phyloP scores from a whole-genome alignment of 306 rosid genomes.

The Arachis hypogaea region DNA sequence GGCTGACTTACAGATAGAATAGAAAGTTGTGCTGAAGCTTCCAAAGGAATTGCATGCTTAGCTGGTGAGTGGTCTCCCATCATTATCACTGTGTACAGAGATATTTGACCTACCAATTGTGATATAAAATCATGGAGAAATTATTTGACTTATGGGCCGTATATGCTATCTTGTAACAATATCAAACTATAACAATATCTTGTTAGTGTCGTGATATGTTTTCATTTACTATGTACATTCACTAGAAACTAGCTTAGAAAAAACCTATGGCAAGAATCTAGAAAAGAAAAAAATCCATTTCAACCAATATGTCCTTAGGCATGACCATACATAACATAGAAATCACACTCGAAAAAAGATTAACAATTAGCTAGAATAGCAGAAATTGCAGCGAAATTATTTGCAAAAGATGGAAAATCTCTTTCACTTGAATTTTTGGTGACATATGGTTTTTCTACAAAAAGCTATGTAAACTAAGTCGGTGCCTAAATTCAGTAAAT shows the following conservation, averaged over 20 bases:
- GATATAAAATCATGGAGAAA: background rate
- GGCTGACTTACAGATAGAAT: background rate
- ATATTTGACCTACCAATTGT: background rate
- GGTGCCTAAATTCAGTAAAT: background rate
- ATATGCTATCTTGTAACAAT: no score
- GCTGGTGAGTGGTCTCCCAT: background rate
- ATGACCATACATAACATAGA: no score
- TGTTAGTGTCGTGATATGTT: background rate
- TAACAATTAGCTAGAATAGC: no score
- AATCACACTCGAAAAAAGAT: no score
- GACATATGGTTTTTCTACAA: background rate
- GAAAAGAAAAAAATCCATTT: no score
- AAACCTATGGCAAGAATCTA: background rate
- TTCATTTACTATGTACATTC: background rate
- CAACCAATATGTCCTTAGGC: no score
- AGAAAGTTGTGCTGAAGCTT: slow-evolving; percentile 17
- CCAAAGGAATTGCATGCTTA: background rate
- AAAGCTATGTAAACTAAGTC: background rate
- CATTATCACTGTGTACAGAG: background rate
- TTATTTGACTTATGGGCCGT: background rate
- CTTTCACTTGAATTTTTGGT: background rate
- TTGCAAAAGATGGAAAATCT: no score
- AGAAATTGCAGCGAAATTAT: no score
- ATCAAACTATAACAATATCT: no score
- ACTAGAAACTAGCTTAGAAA: background rate